Evolutionary conservation across 139 green algal species (phyloP), one percentile per base, ranked within the genome.

Genomic region (Tetraselmis chui): DNA sequence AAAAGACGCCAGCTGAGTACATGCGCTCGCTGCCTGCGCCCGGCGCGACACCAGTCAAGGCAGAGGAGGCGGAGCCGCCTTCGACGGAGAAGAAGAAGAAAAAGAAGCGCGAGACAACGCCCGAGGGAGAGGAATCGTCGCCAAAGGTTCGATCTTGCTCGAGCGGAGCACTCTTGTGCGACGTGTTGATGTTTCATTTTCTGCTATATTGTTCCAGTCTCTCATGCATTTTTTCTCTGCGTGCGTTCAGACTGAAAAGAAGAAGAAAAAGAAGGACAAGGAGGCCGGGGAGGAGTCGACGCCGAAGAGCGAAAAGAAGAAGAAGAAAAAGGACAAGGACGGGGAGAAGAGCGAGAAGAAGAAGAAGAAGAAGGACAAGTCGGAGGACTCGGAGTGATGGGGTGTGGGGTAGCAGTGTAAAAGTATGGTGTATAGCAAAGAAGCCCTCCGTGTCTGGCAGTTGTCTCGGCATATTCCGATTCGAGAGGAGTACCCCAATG

Each of bases 1-100:
- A 97, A 77, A 93, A 93, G 84, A 99, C 96, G 23, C 95, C 95
- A 31, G 89, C 90, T 83, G 95, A 98, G 90, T 98, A 97, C 87
- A 87, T 97, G 59, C 89, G 89, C 28, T 92, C 91, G 23, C 84
- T 96, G 30, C 91, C 91, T 18, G 91, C 92, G 59, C 75, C 92
- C n/a, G 77, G 81, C 1, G 79, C 28, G 0, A 25, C 25, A 2
- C 1, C 25, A 0, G 80, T n/a, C 2, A 30, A 1, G 0, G 75
- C 29, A n/a, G 25, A 0, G 74, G 0, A 28, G 78, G 29, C 67
- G 32, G 5, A 76, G 59, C 28, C n/a, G 29, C 30, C 29, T 77
- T 27, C 30, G 2, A 81, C 29, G 28, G 26, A 32, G 18, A 31
- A 24, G 23, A 79, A 82, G 23, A 80, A 87, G 23, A 79, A 89